Evolutionary conservation across 306 rosid species (phyloP).

Genomic region (Mucuna pruriens): DNA sequence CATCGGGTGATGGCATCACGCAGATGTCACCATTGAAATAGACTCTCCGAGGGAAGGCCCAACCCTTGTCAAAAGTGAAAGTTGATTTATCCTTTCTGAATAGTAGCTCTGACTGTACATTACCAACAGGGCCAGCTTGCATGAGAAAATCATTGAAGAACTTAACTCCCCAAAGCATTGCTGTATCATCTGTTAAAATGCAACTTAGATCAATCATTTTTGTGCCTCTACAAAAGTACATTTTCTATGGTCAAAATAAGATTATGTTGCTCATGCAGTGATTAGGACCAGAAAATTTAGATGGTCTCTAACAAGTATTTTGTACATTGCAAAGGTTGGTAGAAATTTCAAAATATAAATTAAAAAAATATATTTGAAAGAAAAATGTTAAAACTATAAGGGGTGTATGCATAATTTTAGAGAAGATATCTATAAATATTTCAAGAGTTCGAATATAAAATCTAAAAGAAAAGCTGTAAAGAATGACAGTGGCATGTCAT

Average conservation of each 20-base stretch:
- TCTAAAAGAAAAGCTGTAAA: background rate
- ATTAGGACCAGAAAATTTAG: background rate
- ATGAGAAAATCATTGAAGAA: conserved; percentile 87
- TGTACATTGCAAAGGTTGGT: background rate
- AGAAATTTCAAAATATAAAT: background rate
- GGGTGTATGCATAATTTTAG: background rate
- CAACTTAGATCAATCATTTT: conserved; percentile 34
- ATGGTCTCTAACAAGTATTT: background rate
- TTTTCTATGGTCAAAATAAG: conserved; percentile 15
- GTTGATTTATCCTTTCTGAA: conserved; percentile 67
- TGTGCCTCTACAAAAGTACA: background rate
- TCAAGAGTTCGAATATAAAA: background rate
- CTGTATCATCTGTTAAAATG: conserved; percentile 85
- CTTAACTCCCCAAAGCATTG: conserved; percentile 88
- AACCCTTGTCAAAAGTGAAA: conserved; percentile 84
- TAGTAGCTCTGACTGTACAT: conserved; percentile 88
- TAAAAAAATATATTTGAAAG: background rate
- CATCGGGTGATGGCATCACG: conserved; percentile 94
- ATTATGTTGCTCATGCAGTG: conserved; percentile 3
- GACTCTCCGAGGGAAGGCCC: conserved; percentile 91
- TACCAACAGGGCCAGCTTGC: conserved; percentile 78
- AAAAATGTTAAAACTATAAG: background rate
- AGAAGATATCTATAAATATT: background rate
- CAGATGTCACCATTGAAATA: conserved; percentile 93
- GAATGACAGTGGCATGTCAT: background rate